Conservation (phyloP, 2,329 filamentous ascomycete species). For the Colletotrichum eremochloae region DNA sequence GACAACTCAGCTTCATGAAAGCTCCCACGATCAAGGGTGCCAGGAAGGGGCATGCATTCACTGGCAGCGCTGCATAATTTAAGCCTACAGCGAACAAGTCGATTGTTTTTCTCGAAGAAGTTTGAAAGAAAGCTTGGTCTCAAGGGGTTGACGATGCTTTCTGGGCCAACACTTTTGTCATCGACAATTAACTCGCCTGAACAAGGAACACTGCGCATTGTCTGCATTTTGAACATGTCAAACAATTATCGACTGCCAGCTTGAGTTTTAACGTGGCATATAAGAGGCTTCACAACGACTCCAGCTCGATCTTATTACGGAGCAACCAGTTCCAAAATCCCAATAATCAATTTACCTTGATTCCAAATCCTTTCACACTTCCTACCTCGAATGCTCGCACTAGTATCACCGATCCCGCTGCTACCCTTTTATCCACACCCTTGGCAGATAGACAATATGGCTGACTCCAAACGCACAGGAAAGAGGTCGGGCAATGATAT, state of each 20-base stretch:
- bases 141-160: neutral
- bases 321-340: neutral
- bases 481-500: neutral
- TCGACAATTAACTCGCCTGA: neutral
- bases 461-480: neutral
- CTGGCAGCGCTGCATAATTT: no score
- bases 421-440: neutral
- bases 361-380: neutral
- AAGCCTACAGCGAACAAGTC: rapidly evolving
- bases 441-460: neutral
- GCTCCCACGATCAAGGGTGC: neutral
- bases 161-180: neutral
- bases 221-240: no score
- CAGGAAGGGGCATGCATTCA: neutral
- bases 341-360: no score
- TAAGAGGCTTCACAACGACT: neutral
- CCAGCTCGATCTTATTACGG: no score
- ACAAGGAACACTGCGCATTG: neutral
- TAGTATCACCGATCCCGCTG: neutral
- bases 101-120: neutral
- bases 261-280: neutral
- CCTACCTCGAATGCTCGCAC: neutral
- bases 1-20: neutral
- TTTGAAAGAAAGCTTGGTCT: neutral
- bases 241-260: neutral